Conservation (phyloP, 257 asterid genomes). For the Striga asiatica region DNA sequence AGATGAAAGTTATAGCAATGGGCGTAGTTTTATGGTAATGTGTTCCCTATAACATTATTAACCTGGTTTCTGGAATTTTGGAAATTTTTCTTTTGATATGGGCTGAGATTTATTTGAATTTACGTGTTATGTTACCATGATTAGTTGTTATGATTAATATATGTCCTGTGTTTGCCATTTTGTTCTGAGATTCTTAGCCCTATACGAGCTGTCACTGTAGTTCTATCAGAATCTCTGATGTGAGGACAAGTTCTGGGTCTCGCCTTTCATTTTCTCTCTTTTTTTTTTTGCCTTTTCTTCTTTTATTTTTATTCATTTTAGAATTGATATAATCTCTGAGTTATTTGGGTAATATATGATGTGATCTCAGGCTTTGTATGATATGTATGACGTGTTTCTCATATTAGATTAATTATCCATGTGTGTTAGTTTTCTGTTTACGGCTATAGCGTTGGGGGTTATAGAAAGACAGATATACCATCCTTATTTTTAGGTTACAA, state of each 20-base stretch:
- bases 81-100: neutral
- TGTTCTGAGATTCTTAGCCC: no score
- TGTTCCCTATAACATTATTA: slow-evolving; percentile 2
- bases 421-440: neutral
- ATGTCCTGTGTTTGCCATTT: no score
- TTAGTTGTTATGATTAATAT: neutral
- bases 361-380: slow-evolving; percentile 8
- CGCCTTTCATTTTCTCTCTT: neutral
- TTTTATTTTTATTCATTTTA: neutral
- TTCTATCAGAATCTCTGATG: slow-evolving; percentile 8
- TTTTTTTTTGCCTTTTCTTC: neutral
- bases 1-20: slow-evolving; percentile 18
- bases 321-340: neutral
- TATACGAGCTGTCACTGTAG: no score
- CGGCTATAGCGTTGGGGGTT: neutral
- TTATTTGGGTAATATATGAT: no score
- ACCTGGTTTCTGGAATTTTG: slow-evolving; percentile 11
- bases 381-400: neutral
- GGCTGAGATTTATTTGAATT: neutral
- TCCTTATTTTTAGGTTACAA: no score
- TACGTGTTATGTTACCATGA: neutral
- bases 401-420: neutral
- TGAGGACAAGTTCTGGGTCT: slow-evolving; percentile 8
- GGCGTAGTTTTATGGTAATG: slow-evolving; percentile 27
- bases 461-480: neutral